Percentiles rank a stretch among this genome's conserved stretches.
Conservation (phyloP, 2,329 filamentous ascomycete genomes). For the Ampelomyces quisqualis region DNA sequence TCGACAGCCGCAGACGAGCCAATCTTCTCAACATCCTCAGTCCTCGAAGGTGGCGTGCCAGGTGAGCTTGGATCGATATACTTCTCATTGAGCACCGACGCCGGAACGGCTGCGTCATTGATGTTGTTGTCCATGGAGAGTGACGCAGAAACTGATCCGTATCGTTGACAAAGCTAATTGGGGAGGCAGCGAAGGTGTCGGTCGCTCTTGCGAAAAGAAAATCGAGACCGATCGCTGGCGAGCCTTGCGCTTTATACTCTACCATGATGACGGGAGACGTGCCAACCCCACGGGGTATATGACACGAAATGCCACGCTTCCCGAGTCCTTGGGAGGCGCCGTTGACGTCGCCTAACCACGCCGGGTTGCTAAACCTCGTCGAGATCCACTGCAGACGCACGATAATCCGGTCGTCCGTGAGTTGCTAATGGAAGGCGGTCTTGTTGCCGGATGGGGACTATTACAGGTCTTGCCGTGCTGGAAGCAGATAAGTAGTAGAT, state of each 20-base stretch:
- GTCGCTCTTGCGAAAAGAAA: conserved; percentile 8
- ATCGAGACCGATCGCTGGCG: conserved; percentile 6
- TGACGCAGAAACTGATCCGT: no score
- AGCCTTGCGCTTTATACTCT: conserved; percentile 11
- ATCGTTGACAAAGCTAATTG: no score
- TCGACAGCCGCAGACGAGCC: conserved; percentile 37
- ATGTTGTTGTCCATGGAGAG: conserved; percentile 1
- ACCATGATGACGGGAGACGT: conserved; percentile 4
- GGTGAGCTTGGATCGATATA: conserved; percentile 9
- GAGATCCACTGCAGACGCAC: background rate
- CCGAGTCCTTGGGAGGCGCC: conserved; percentile 10
- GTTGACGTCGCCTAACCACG: conserved; percentile 11
- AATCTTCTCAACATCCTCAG: conserved; percentile 16
- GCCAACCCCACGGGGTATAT: conserved; percentile 14
- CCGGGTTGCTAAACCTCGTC: background rate
- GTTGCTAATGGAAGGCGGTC: background rate
- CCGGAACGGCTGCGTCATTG: background rate
- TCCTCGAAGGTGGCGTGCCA: conserved; percentile 13
- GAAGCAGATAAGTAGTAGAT: background rate
- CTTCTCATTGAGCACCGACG: conserved; percentile 12
- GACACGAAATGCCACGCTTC: conserved; percentile 15
- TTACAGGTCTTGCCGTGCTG: background rate
- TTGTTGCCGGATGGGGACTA: background rate
- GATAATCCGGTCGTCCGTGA: conserved; percentile 4
- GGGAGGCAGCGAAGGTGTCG: background rate